Evolutionary conservation across 164 flowering plant species (phyloP).

Genomic region (Akebia trifoliata): DNA sequence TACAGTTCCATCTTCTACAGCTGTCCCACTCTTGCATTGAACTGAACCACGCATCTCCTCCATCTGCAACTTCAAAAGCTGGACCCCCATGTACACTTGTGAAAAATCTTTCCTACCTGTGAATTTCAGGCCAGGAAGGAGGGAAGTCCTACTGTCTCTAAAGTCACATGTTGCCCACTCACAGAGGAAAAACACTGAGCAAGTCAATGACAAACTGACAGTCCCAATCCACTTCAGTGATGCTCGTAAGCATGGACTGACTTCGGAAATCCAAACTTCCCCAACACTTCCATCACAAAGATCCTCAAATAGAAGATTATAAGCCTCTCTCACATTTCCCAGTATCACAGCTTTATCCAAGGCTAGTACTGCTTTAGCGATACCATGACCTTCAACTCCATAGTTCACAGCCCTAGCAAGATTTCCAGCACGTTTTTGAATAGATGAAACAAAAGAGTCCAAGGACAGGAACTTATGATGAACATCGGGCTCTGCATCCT

Average conservation of each 20-base stretch:
- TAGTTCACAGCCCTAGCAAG: constrained; percentile 70
- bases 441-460: constrained; percentile 54
- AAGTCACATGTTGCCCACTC: constrained; percentile 99
- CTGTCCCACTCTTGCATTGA: no score
- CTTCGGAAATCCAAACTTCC: constrained; percentile 75
- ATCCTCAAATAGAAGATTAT: constrained; percentile 63
- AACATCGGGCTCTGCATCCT: constrained; percentile 39
- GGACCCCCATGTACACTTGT: constrained; percentile 60
- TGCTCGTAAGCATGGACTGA: constrained; percentile 66
- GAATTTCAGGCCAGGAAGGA: constrained; percentile 48
- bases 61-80: constrained; percentile 59
- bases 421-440: constrained; percentile 62
- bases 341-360: constrained; percentile 67
- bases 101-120: constrained; percentile 77
- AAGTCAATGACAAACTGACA: constrained; percentile 43
- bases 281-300: constrained; percentile 47
- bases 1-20: constrained; percentile 22
- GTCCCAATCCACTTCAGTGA: constrained; percentile 75
- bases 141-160: constrained; percentile 60
- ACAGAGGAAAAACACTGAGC: constrained; percentile 79
- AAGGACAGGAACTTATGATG: constrained; percentile 47
- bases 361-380: constrained; percentile 74
- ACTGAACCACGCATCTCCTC: constrained; percentile 42
- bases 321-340: constrained; percentile 71
- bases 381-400: constrained; percentile 51